Percentiles rank a stretch among this genome's conserved stretches.
phyloP scores from a whole-genome alignment of 2,329 filamentous ascomycete species.

The Neofusicoccum sp. region DNA sequence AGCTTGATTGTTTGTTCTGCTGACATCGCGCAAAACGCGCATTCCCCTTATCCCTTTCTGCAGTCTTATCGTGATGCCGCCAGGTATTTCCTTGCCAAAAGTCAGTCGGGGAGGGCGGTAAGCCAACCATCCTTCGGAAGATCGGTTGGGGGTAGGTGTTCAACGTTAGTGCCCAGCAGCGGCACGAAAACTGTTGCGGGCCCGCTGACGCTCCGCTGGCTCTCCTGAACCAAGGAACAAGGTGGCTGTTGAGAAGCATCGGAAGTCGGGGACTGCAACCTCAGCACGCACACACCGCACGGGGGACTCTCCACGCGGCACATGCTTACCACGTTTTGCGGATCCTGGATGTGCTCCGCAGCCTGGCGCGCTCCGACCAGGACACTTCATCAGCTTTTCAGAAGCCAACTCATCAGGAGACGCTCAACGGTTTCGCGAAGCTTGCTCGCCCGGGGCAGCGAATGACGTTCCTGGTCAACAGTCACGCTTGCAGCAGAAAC shows the following conservation, averaged over 20 bases:
- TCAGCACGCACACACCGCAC: conserved; percentile 3
- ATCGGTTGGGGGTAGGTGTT: conserved; percentile 1
- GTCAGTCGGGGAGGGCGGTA: too few relatives aligned
- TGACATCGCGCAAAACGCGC: background rate
- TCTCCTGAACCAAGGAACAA: background rate
- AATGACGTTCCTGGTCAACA: background rate
- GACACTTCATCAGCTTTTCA: conserved; percentile 9
- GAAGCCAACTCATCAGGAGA: conserved; percentile 9
- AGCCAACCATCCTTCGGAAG: background rate
- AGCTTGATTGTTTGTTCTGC: background rate
- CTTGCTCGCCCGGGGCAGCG: conserved; percentile 2
- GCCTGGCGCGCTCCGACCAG: too few relatives aligned
- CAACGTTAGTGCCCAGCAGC: conserved; percentile 1
- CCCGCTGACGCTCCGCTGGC: background rate
- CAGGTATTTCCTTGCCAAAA: background rate
- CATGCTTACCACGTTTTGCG: conserved; percentile 6
- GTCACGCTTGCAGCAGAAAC: background rate
- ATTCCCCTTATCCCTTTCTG: background rate
- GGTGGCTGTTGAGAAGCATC: background rate
- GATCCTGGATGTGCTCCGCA: background rate
- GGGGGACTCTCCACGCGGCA: conserved; percentile 1
- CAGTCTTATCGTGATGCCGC: background rate
- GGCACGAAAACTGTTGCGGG: background rate
- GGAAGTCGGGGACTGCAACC: background rate
- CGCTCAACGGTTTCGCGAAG: conserved; percentile 1